Conservation (phyloP, 129 eudicot genomes). For the Chrysanthemum seticuspe region DNA sequence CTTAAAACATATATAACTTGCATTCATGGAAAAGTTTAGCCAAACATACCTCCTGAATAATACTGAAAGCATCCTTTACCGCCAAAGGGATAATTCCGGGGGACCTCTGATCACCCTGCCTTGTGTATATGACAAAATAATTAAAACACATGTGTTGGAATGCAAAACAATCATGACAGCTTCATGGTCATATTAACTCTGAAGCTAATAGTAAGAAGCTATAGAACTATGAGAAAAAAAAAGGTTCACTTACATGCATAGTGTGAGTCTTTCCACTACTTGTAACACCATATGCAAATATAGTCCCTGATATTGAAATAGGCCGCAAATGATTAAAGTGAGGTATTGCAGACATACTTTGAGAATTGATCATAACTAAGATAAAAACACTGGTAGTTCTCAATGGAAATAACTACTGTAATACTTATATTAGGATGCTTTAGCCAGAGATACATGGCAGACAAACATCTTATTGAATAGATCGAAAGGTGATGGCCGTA, state of each 20-base stretch:
- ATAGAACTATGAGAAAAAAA: conserved; percentile 2
- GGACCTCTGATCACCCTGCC: conserved; percentile 97
- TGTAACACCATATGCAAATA: conserved; percentile 97
- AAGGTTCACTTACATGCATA: conserved; percentile 72
- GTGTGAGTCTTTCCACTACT: conserved; percentile 99
- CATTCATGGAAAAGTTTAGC: conserved; percentile 14
- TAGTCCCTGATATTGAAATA: conserved; percentile 63
- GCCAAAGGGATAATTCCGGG: conserved; percentile 98
- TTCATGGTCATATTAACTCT: conserved; percentile 17
- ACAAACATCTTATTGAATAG: conserved; percentile 7
- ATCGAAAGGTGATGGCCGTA: not conserved
- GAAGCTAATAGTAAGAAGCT: conserved; percentile 13
- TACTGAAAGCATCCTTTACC: conserved; percentile 96
- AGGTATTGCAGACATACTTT: conserved; percentile 4
- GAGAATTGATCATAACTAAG: conserved; percentile 14
- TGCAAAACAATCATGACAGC: not conserved
- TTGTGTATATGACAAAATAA: conserved; percentile 23
- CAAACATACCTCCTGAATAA: conserved; percentile 82
- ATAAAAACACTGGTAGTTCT: conserved; percentile 6
- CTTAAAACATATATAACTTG: conserved; percentile 19
- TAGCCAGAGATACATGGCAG: not conserved
- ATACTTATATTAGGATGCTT: no score
- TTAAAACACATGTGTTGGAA: conserved; percentile 21
- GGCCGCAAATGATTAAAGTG: conserved; percentile 7
- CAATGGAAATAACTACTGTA: not conserved